Evolutionary conservation across 352 stramenopile species (phyloP), one percentile per base, ranked within the genome.

Genomic region (Globisporangium alternatum): DNA sequence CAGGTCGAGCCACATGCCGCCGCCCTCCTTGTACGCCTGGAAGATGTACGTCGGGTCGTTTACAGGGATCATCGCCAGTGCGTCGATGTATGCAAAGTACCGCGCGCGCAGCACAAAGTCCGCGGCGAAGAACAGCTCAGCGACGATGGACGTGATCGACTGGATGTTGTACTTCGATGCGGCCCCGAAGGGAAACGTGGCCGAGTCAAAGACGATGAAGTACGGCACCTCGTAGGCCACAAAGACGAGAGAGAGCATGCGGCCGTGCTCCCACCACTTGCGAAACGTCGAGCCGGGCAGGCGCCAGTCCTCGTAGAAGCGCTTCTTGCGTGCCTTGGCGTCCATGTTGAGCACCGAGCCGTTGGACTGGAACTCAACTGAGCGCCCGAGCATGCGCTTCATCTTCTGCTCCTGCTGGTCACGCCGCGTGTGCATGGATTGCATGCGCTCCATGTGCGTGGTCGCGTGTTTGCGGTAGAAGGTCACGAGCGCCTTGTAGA

Each of bases 391-490:
- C 65, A 93, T 76, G 15, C 74, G 72, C 61, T 93, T 90, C 76
- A 89, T 91, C 66, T 93, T 93, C 53, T 90, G 82, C 53, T 89
- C 71, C 43, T 93, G 84, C 37, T 90, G 79, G 35, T 93, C 82
- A 0, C 68, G 73, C 3, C 78, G 68, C 19, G 60, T 76, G 7
- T 83, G 72, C 62, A 85, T 83, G 10, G 76, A 81, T 0, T 70
- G 75, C 83, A 91, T 89, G 12, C 70, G 60, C 54, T 83, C 80
- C 31, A 91, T 62, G 15, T 75, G 60, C 12, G 59, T 52, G 3
- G 55, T 37, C 0, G 68, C 69, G 2, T 72, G 67, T 2, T 77
- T 65, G 8, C 78, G 75, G 52, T 89, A 82, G 47, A 90, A 91
- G 37, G 77, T 74, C 25, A 57, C 69, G 0, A 93, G 28, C 0